phyloP scores from a whole-genome alignment of 257 asterid species.

The Solanum sejunctum region DNA sequence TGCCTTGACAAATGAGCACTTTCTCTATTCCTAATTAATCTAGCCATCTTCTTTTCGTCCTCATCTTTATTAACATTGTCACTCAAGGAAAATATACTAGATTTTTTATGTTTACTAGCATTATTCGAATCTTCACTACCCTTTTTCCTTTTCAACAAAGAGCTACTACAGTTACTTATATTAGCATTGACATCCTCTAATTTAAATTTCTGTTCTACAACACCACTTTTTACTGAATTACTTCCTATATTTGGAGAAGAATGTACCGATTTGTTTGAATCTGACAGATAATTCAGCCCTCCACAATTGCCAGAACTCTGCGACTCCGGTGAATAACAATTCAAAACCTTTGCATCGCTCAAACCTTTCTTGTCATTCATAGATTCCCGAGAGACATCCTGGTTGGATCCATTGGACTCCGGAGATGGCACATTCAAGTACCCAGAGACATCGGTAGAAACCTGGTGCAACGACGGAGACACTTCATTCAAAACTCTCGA shows the following conservation, averaged over 20 bases:
- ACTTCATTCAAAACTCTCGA: constrained; percentile 34
- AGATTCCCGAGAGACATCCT: constrained; percentile 14
- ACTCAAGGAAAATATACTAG: constrained; percentile 8
- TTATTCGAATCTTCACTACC: constrained; percentile 29
- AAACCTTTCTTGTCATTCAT: constrained; percentile 9
- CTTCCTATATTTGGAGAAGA: constrained; percentile 37
- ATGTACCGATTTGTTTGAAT: constrained; percentile 52
- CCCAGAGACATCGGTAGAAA: constrained; percentile 29
- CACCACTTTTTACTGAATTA: constrained; percentile 29
- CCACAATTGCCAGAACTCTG: constrained; percentile 47
- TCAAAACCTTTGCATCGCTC: constrained; percentile 32
- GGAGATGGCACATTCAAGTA: constrained; percentile 66
- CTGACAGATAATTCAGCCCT: constrained; percentile 2
- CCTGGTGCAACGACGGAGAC: constrained; percentile 33
- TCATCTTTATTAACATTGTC: constrained; percentile 39
- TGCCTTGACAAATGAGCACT: constrained; percentile 96
- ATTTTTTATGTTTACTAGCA: constrained; percentile 35
- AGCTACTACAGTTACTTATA: constrained; percentile 11
- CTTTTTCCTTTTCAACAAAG: constrained; percentile 58
- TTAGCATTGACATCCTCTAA: constrained; percentile 26
- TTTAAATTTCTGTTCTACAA: constrained; percentile 45
- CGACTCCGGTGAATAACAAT: constrained; percentile 57
- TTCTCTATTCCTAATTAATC: constrained; percentile 94
- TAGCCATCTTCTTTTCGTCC: constrained; percentile 69
- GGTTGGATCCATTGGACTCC: constrained; percentile 68